phyloP scores from a whole-genome alignment of 2,329 filamentous ascomycete species.

The Colletotrichum musicola region DNA sequence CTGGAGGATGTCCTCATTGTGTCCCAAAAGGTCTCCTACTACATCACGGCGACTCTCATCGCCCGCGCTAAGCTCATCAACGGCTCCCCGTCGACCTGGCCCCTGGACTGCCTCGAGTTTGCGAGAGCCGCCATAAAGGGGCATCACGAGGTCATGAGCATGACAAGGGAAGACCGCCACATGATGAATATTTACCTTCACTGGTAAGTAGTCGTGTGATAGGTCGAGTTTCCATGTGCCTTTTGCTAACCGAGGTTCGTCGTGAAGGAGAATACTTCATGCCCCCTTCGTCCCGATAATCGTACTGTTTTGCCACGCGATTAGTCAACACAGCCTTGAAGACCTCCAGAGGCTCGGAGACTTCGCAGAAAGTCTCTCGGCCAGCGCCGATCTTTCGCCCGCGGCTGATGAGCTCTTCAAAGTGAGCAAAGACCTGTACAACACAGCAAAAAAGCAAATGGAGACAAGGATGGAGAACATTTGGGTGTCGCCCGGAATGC shows the following conservation, averaged over 20 bases:
- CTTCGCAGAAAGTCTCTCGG: neutral
- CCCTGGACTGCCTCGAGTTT: slow-evolving; percentile 6
- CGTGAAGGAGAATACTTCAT: slow-evolving; percentile 3
- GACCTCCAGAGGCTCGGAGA: neutral
- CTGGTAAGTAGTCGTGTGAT: neutral
- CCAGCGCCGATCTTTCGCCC: neutral
- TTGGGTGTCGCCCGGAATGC: neutral
- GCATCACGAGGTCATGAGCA: slow-evolving; percentile 12
- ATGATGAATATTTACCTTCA: slow-evolving; percentile 18
- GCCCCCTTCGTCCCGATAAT: slow-evolving; percentile 12
- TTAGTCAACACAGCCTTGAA: neutral
- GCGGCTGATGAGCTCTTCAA: neutral
- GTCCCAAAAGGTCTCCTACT: slow-evolving; percentile 7
- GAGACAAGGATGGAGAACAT: neutral
- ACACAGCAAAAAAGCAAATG: neutral
- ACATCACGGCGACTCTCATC: slow-evolving; percentile 22
- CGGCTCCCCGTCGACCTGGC: neutral
- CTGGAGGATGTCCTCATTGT: slow-evolving; percentile 10
- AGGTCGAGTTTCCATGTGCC: too few relatives aligned
- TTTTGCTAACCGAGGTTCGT: too few relatives aligned
- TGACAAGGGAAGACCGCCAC: neutral
- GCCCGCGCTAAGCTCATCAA: slow-evolving; percentile 4
- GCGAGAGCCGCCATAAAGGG: neutral
- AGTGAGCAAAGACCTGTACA: neutral
- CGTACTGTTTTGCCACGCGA: slow-evolving; percentile 13